These are phyloP conservation scores for Penicillium roqueforti DNA, from an alignment of 495 filamentous ascomycete genomes.

Conservation along the genomic window DNA sequence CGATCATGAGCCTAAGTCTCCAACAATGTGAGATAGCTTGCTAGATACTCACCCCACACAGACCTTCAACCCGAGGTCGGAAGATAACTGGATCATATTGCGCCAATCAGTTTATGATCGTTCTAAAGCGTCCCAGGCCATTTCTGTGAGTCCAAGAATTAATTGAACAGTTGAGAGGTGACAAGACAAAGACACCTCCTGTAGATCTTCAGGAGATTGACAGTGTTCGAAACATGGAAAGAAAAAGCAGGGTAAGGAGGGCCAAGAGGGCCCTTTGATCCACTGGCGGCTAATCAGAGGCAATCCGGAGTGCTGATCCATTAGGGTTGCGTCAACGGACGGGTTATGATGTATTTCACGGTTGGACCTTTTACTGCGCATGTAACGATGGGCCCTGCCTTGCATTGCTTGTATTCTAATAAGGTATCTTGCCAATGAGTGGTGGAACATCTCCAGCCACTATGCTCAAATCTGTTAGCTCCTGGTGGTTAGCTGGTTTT, in stretches of 20 bases:
- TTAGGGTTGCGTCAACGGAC: conserved; percentile 23
- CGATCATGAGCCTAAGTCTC: conserved; percentile 11
- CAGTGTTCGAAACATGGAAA: conserved; percentile 11
- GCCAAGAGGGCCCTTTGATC: conserved; percentile 1
- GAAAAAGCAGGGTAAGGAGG: conserved; percentile 4
- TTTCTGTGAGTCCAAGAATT: conserved; percentile 10
- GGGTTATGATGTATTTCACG: not conserved
- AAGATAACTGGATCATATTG: conserved; percentile 32
- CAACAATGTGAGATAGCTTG: not conserved
- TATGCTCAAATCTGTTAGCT: conserved; percentile 11
- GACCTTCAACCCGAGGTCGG: conserved; percentile 35
- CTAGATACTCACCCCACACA: conserved; percentile 34
- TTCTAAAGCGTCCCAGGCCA: conserved; percentile 8
- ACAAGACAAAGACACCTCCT: conserved; percentile 4
- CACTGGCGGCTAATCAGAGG: conserved; percentile 11
- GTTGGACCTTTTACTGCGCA: conserved; percentile 8
- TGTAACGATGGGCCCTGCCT: conserved; percentile 20
- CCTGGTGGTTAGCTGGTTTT: conserved; percentile 1
- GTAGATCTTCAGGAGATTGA: conserved; percentile 26
- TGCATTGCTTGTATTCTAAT: not conserved
- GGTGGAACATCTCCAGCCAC: conserved; percentile 4
- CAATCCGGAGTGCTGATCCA: conserved; percentile 17
- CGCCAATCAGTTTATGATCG: conserved; percentile 7
- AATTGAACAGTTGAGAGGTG: not conserved
- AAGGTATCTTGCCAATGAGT: conserved; percentile 12